Conservation (phyloP, 768 basidiomycete genomes). For the Boletus rubropictus region DNA sequence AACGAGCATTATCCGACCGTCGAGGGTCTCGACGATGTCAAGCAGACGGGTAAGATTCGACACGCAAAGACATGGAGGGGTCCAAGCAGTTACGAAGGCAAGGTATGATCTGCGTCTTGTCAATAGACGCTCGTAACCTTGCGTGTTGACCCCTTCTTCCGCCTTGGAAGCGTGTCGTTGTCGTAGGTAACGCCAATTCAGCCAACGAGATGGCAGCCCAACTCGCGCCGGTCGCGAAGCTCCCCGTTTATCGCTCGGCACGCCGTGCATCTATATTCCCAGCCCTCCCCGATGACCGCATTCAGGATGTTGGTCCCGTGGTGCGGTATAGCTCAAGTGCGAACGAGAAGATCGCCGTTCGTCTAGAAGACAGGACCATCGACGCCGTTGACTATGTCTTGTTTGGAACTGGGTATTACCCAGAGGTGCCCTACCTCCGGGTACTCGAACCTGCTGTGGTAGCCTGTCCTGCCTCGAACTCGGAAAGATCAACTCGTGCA, state of each 20-base stretch:
- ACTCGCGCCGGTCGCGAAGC: slow-evolving; percentile 32
- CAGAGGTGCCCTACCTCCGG: slow-evolving; percentile 37
- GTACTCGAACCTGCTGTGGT: slow-evolving; percentile 16
- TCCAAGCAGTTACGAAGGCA: slow-evolving; percentile 32
- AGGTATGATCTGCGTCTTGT: slow-evolving; percentile 14
- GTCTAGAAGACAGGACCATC: slow-evolving; percentile 35
- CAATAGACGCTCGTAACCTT: background rate
- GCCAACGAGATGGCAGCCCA: slow-evolving; percentile 49
- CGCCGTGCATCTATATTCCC: slow-evolving; percentile 41
- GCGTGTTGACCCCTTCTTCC: background rate
- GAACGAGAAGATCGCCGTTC: slow-evolving; percentile 29
- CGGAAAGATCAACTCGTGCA: background rate
- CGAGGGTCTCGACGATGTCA: slow-evolving; percentile 37
- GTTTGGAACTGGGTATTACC: slow-evolving; percentile 44
- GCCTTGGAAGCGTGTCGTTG: slow-evolving; percentile 35
- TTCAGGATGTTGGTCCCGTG: slow-evolving; percentile 40
- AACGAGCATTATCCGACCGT: slow-evolving; percentile 40
- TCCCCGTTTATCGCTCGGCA: slow-evolving; percentile 43
- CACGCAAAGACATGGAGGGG: slow-evolving; percentile 43
- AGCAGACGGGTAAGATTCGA: slow-evolving; percentile 30
- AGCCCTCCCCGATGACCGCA: slow-evolving; percentile 38
- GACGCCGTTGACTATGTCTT: slow-evolving; percentile 39
- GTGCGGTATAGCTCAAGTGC: slow-evolving; percentile 25
- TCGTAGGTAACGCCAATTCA: slow-evolving; percentile 50
- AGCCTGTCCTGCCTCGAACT: background rate